Evolutionary conservation across 2,329 filamentous ascomycete genomes (phyloP), one percentile per base, ranked within the genome.

Genomic region (Aschersonia sp.): DNA sequence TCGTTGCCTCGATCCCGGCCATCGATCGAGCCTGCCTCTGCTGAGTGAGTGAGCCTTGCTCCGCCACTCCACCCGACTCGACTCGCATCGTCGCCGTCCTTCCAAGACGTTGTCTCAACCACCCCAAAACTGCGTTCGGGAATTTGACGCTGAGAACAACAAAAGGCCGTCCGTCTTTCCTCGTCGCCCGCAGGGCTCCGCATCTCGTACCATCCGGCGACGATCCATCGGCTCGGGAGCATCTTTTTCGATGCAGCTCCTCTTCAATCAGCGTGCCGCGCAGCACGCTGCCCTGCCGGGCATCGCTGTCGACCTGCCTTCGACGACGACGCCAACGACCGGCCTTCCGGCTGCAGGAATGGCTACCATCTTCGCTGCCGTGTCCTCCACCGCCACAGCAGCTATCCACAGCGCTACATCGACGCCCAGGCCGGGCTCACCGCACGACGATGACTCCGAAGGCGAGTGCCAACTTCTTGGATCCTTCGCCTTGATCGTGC

Each of bases 381-480:
- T 44, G n/a, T 48, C 53, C 22, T 48, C 52, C 12, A 50, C 49
- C 47, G 44, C 50, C 39, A 46, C 48, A 14, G 52, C 60, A n/a
- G 50, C 60, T 4, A 4, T 41, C 40, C 14, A 41, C 4, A 6
- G 40, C 14, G 50, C 62, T 29, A 54, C 58, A 43, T 55, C 60
- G 30, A 53, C 59, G 22, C 48, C 58, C 4, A 49, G 59, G 29
- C 29, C 42, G 8, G 51, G 48, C 32, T 53, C 58, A 4, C 51
- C 51, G 7, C 46, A 66, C 47, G 65, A 66, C 47, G 65, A 63
- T 45, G 71, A 73, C 2, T 68, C 76, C 32, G 75, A 74, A 46
- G 86, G 84, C 55, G 87, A 95, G 66, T 98, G 92, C 64, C 76
- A 83, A 54, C 74, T 98, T 8, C 74, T 98, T 2, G 92, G 92